Conservation (phyloP, 2,329 filamentous ascomycete species). For the Alternaria sp. region DNA sequence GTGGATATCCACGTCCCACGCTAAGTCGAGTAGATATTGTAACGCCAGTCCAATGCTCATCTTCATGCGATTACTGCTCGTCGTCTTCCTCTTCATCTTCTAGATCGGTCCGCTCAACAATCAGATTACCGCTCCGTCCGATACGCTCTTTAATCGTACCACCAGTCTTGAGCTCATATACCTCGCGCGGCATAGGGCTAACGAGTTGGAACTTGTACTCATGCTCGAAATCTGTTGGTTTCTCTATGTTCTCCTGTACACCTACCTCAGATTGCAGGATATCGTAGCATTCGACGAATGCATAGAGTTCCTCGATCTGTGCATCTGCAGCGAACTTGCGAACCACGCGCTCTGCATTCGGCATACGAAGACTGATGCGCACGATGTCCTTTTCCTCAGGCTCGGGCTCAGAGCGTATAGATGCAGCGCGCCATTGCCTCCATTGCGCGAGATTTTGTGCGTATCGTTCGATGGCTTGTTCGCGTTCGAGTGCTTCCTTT, state of each 20-base stretch:
- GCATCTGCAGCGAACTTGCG: constrained; percentile 76
- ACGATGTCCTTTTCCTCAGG: constrained; percentile 72
- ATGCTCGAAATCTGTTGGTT: constrained; percentile 77
- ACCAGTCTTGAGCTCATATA: constrained; percentile 74
- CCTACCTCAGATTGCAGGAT: constrained; percentile 59
- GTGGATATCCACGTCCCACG: constrained; percentile 6
- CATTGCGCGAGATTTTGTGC: constrained; percentile 71
- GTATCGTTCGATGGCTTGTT: constrained; percentile 67
- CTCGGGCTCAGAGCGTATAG: constrained; percentile 73
- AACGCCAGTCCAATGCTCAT: not conserved
- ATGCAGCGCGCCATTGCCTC: constrained; percentile 78
- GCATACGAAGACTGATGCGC: constrained; percentile 70
- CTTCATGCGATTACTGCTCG: constrained; percentile 15
- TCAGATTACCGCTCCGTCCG: constrained; percentile 83
- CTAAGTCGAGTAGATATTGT: constrained; percentile 5
- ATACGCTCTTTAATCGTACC: constrained; percentile 76
- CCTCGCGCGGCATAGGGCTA: constrained; percentile 82
- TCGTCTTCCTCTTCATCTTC: constrained; percentile 62
- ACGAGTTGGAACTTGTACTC: constrained; percentile 86
- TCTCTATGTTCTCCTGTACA: constrained; percentile 46
- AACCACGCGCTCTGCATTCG: constrained; percentile 76
- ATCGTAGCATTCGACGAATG: constrained; percentile 92
- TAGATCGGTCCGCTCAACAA: constrained; percentile 77
- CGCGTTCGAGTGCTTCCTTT: constrained; percentile 70
- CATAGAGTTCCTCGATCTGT: constrained; percentile 87